Evolutionary conservation across 257 asterid genomes (phyloP), one percentile per base, ranked within the genome.

Genomic region (Linaria vulgaris): DNA sequence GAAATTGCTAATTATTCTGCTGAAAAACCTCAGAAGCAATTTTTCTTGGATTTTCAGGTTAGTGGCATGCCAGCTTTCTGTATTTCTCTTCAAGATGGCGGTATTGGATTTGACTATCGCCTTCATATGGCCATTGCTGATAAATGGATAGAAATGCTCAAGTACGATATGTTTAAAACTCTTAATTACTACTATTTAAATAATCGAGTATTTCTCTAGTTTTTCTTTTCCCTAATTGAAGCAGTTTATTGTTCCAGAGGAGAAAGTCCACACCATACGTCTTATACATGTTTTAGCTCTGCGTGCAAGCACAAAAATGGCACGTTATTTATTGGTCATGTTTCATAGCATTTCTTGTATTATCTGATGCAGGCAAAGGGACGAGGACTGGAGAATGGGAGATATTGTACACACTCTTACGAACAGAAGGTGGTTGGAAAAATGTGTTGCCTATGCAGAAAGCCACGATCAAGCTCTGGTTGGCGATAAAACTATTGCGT

Each of bases 51-150:
- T 75, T 71, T n/a, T 72, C 92, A 92, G 99, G 99, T 94, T 44
- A 90, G 97, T 69, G 99, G 99, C 76, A 94, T 94, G 99, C 99
- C 99, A 25, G 50, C 97, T 14, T 87, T 90, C 74, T 83, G 97
- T 70, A 71, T 90, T 72, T 85, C 99, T 58, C 84, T 90, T 74
- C 75, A 77, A 80, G 99, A 90, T 80, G 99, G 99, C 5, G 99
- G 99, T 59, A 76, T 90, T 72, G 97, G 99, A 56, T 94, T 94
- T 76, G 97, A 94, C 76, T 94, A 87, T 76, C 96, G 99, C 62
- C 85, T 94, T 61, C 99, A 94, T 61, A 94, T 94, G 99, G 99
- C 99, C 63, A 72, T 94, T 78, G 96, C 99, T 41, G 99, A 94
- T 79, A 90, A 94, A 76, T 94, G 99, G 99, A 87, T 94, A 66